Conservation (phyloP, 2,329 filamentous ascomycete species). For the Colletotrichum sidae region DNA sequence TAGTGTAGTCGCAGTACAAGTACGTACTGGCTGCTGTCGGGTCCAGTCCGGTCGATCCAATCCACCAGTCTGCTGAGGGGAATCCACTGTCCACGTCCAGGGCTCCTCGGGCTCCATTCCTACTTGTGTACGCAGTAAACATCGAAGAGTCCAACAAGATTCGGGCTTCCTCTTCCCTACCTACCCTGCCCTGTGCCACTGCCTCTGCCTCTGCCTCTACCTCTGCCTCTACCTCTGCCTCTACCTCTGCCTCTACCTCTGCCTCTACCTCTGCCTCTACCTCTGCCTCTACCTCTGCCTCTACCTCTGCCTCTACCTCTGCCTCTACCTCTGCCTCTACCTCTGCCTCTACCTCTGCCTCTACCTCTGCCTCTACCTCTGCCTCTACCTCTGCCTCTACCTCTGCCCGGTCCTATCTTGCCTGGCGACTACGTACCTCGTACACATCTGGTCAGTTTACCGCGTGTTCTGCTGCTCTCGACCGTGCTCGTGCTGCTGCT, state of each 20-base stretch:
- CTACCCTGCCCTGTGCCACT: conserved; percentile 14
- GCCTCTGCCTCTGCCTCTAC: conserved; percentile 1
- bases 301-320: not conserved
- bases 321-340: not conserved
- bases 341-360: conserved; percentile 2
- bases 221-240: not conserved
- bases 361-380: not conserved
- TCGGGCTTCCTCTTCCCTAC: conserved; percentile 33
- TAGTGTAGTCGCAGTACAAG: not conserved
- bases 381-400: not conserved
- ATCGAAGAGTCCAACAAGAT: conserved; percentile 28
- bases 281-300: conserved; percentile 2
- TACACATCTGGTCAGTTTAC: too few species aligned
- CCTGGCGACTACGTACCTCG: too few species aligned
- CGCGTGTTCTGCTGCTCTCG: too few species aligned
- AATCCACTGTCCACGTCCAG: conserved; percentile 35
- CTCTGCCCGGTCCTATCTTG: not conserved
- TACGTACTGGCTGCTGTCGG: conserved; percentile 32
- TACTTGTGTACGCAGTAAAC: too few species aligned
- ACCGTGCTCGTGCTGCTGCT: too few species aligned
- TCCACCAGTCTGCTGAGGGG: conserved; percentile 36
- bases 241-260: conserved; percentile 4
- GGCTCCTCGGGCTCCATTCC: conserved; percentile 29
- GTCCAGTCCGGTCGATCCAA: conserved; percentile 38
- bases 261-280: not conserved